These are phyloP conservation scores for Medicago lupulina DNA, from an alignment of 306 rosid species.

Conservation along the genomic window DNA sequence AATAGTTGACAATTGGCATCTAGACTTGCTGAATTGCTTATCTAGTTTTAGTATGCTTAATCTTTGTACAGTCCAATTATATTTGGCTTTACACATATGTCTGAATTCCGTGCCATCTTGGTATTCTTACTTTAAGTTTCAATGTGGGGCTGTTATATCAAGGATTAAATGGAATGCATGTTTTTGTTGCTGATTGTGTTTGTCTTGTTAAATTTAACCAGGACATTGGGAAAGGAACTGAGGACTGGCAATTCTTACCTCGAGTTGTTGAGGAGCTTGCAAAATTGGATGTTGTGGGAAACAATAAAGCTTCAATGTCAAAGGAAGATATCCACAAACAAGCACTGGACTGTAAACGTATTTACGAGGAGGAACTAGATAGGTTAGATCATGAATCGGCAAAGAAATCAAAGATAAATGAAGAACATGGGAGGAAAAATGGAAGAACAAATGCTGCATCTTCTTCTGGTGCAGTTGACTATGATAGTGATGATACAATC, in stretches of 20 bases:
- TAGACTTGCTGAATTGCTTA: constrained; percentile 23
- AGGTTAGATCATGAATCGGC: constrained; percentile 48
- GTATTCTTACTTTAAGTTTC: constrained; percentile 36
- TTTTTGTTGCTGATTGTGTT: constrained; percentile 25
- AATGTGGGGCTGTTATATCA: constrained; percentile 10
- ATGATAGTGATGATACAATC: constrained; percentile 84
- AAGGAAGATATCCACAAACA: constrained; percentile 68
- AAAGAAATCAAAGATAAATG: constrained; percentile 46
- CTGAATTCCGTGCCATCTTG: background rate
- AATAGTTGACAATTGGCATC: background rate
- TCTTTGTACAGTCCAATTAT: background rate
- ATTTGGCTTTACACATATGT: constrained; percentile 16
- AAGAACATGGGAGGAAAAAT: constrained; percentile 36
- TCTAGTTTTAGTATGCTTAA: constrained; percentile 2
- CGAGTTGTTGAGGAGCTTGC: constrained; percentile 81
- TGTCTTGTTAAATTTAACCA: constrained; percentile 39
- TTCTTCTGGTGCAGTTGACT: constrained; percentile 46
- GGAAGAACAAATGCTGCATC: constrained; percentile 41
- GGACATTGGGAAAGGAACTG: constrained; percentile 68
- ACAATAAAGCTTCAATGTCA: constrained; percentile 46
- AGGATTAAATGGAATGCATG: constrained; percentile 11
- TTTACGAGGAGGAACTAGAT: constrained; percentile 69
- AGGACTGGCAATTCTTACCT: constrained; percentile 82
- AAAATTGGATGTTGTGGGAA: constrained; percentile 51
- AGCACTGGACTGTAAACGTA: constrained; percentile 66